Percentiles rank a stretch among this genome's conserved stretches.
Conservation (phyloP, 495 filamentous ascomycete genomes). For the Aspergillus bridgeri region DNA sequence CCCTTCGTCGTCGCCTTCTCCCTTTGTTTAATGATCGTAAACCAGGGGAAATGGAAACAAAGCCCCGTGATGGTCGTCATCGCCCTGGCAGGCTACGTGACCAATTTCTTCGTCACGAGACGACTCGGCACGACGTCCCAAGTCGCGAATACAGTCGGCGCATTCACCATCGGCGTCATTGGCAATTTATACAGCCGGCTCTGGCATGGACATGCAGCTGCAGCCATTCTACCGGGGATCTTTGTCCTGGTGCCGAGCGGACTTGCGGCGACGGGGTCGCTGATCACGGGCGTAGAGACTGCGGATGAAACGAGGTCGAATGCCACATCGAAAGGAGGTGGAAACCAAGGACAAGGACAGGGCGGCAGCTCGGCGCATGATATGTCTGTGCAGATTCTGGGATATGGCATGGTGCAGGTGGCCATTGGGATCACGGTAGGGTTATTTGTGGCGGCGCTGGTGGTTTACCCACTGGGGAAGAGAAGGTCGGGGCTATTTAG, state of each 20-base stretch:
- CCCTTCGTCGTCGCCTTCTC: slow-evolving; percentile 39
- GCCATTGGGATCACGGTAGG: slow-evolving; percentile 91
- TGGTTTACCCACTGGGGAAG: slow-evolving; percentile 91
- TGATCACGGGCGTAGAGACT: slow-evolving; percentile 71
- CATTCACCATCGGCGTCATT: slow-evolving; percentile 74
- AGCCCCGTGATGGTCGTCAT: slow-evolving; percentile 80
- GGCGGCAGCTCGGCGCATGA: slow-evolving; percentile 12
- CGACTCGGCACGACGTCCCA: slow-evolving; percentile 73
- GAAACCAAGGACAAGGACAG: not conserved
- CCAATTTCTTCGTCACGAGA: slow-evolving; percentile 71
- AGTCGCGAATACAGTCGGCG: slow-evolving; percentile 77
- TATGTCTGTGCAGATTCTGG: slow-evolving; percentile 28
- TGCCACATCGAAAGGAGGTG: slow-evolving; percentile 15
- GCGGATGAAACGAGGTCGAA: slow-evolving; percentile 69
- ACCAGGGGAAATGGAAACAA: slow-evolving; percentile 86
- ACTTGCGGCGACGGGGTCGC: slow-evolving; percentile 71
- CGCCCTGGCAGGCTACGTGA: slow-evolving; percentile 71
- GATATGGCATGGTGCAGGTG: slow-evolving; percentile 64
- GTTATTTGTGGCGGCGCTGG: slow-evolving; percentile 74
- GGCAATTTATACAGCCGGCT: slow-evolving; percentile 82
- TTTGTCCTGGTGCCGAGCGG: slow-evolving; percentile 89
- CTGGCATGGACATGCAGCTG: slow-evolving; percentile 76
- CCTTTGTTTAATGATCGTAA: slow-evolving; percentile 76
- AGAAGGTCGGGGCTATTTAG: slow-evolving; percentile 80
- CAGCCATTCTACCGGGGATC: slow-evolving; percentile 81